A percentile compares a stretch with the other conserved stretches of the same genome.
Evolutionary conservation across 345 rosid genomes (phyloP).

Genomic region (Zanthoxylum bungeanum): DNA sequence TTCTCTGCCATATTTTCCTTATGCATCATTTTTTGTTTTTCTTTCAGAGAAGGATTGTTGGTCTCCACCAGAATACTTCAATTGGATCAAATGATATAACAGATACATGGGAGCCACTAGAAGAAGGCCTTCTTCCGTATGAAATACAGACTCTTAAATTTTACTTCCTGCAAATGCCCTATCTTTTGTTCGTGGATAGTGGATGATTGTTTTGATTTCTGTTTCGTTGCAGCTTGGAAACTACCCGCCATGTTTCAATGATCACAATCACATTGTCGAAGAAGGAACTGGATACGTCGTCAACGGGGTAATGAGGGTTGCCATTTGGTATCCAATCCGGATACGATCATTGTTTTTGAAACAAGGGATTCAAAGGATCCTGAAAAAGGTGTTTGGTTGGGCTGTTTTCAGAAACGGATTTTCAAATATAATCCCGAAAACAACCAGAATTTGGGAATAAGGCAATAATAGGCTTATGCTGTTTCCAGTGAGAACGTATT

Average conservation of each 20-base stretch:
- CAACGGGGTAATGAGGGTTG: slow-evolving; percentile 28
- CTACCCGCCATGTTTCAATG: slow-evolving; percentile 32
- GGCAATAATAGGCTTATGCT: not conserved
- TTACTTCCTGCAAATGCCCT: not conserved
- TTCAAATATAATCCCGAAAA: not conserved
- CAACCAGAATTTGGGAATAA: not conserved
- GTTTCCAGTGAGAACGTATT: not conserved
- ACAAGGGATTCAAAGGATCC: not conserved
- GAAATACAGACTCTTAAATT: slow-evolving; percentile 13
- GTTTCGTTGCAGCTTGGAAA: slow-evolving; percentile 24
- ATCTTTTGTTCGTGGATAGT: not conserved
- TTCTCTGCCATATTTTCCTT: not conserved
- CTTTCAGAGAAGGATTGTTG: slow-evolving; percentile 76
- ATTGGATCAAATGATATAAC: slow-evolving; percentile 85
- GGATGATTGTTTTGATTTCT: slow-evolving; percentile 9
- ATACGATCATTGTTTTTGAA: not conserved
- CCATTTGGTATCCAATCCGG: not conserved
- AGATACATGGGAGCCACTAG: slow-evolving; percentile 83
- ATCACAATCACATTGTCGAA: slow-evolving; percentile 30
- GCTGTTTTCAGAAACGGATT: not conserved
- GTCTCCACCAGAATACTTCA: slow-evolving; percentile 69
- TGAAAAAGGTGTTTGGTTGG: not conserved
- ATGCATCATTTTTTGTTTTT: not conserved
- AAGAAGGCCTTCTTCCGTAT: slow-evolving; percentile 83
- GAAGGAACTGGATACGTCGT: slow-evolving; percentile 29